Base-by-base conservation (phyloP, 768 basidiomycete species). In the Boletellus emodensis region DNA sequence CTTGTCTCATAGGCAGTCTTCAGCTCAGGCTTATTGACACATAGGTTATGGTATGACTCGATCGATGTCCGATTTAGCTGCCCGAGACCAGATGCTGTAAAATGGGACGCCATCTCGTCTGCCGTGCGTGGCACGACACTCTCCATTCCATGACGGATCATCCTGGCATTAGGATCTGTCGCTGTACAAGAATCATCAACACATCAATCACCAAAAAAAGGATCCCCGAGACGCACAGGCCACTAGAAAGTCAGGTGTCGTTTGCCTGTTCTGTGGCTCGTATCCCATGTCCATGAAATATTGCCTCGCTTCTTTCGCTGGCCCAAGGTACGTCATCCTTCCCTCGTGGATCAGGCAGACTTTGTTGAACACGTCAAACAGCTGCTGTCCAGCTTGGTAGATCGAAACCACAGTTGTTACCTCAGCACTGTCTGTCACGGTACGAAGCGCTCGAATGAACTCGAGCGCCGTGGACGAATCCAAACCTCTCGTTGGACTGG, bases 301-400 rank as follows among this genome's bases (percentile, higher is more conserved):
- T 48, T 72, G 62, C 24, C 76, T 66, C 1, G 81, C 84, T 42
- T 73, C 66, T 26, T 66, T 61, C 11, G 77, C 75, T 5, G 75
- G 75, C 3, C 84, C 84, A 48, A 75, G 83, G 69, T 79, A 85
- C 34, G 74, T 74, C 68, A 78, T 76, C 36, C 67, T 70, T 18
- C 82, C 80, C 42, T 78, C 78, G 60, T 78, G 72, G 58, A 85
- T 71, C 42, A 85, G 73, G 55, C 78, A 76, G 15, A 85, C 81
- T 61, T 85, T 85, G 74, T 87, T 84, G 58, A 87, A 93, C 38
- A 76, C 71, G 18, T 77, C 51, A 51, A 82, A 85, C 0, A 85
- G 62, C 3, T 74, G 73, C 62, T 91, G 87, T 44, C 84, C 84
- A 8, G 87, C 90, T 67, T 93, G 90, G 67, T 93, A 92, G 34